Base-by-base conservation (phyloP, 2,329 filamentous ascomycete genomes). In the Ascocoryne sarcoides region DNA sequence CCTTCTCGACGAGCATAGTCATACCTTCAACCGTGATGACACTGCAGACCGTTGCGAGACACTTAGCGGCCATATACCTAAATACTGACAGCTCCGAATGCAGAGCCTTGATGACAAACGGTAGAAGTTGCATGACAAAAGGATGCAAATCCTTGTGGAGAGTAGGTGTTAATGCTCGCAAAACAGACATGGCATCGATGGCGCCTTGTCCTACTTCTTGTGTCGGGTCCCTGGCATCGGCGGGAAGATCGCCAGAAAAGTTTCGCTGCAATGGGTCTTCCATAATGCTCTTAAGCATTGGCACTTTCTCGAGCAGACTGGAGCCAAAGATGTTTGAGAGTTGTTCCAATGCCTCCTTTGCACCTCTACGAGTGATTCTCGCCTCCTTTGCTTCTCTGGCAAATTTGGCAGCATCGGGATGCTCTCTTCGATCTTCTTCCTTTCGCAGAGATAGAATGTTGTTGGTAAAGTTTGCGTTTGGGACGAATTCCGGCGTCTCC, bases 21-120 rank as follows among this genome's bases (percentile, higher is more conserved):
- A 98, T 95, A 38, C 87, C 92, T 48, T 94, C 82, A 4, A 96
- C 83, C 0, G 87, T 86, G 52, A 98, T 93, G 50, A 96, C 84
- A 59, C 90, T 98, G 70, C 93, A 98, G 32, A 96, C 83, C 1
- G 92, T 98, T 7, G 92, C 93, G 60, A 98, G 79, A 59, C 92
- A 96, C 62, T 98, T 98, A 0, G 92, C 92, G 17, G 92, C 92
- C 64, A 90, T 92, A 63, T 98, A 98, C 29, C 92, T 78, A 59
- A 98, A 86, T 2, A 98, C 87, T 2, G 92, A 93, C 10, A 96
- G 71, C 52, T 82, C 78, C 15, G 86, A 94, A 53, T 90, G 86
- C 32, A 98, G 70, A 3, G 87, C 90, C 61, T 83, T 90, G 52
- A 88, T 85, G 39, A 98, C 79, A 28, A 90, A 70, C 5, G 90